Percentiles rank a stretch among this genome's conserved stretches.
phyloP scores from a whole-genome alignment of 306 rosid species.

The Cicer yamashitae region DNA sequence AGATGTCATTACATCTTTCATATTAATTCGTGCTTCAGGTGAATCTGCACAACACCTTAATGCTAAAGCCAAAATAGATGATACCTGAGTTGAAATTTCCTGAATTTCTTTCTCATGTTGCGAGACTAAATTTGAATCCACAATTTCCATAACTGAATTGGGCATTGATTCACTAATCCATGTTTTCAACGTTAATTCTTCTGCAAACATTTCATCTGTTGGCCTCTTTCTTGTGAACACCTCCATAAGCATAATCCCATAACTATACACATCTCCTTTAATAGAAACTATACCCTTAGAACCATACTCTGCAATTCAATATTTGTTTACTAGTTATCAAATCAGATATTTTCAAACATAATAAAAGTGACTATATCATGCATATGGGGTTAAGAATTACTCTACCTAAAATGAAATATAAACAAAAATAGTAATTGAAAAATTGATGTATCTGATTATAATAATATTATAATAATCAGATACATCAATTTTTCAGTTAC shows the following conservation, averaged over 20 bases:
- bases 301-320: constrained; percentile 37
- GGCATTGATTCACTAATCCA: constrained; percentile 29
- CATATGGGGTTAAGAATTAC: no score
- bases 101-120: constrained; percentile 15
- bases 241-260: constrained; percentile 42
- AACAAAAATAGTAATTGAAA: no score
- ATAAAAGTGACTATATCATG: not conserved
- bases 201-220: constrained; percentile 40
- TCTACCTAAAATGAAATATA: no score
- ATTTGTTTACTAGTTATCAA: not conserved
- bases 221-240: constrained; percentile 39
- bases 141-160: constrained; percentile 24
- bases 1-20: not conserved
- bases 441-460: no score
- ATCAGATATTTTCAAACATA: not conserved
- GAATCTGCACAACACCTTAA: constrained; percentile 30
- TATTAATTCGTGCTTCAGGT: constrained; percentile 22
- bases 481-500: no score
- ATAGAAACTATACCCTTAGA: constrained; percentile 33
- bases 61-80: constrained; percentile 5
- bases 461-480: no score
- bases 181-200: constrained; percentile 21
- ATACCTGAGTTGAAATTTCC: not conserved
- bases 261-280: constrained; percentile 45
- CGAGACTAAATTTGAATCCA: constrained; percentile 32